These are phyloP conservation scores for Diaporthe longicolla DNA, from an alignment of 2,329 filamentous ascomycete genomes.

Conservation along the genomic window DNA sequence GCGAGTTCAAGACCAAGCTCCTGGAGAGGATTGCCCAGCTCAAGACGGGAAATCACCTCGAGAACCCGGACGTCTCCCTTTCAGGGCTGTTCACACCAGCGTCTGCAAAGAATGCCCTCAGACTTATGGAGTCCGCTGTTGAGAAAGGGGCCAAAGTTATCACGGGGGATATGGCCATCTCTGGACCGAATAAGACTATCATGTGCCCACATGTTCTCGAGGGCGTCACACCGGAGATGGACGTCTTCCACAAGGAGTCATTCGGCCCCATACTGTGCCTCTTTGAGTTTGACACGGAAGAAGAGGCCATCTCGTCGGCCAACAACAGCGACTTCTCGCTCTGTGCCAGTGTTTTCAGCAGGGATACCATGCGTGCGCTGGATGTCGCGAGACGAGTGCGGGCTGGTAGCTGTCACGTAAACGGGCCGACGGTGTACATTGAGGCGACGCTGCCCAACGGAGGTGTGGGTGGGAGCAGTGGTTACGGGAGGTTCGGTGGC, in stretches of 20 bases:
- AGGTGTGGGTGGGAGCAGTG: constrained; percentile 58
- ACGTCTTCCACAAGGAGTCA: constrained; percentile 74
- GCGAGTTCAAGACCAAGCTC: constrained; percentile 62
- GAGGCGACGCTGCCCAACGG: constrained; percentile 59
- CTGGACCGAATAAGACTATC: constrained; percentile 57
- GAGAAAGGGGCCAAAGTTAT: constrained; percentile 71
- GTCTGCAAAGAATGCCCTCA: constrained; percentile 45
- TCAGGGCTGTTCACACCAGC: constrained; percentile 48
- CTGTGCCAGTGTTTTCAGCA: constrained; percentile 74
- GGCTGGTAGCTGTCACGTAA: constrained; percentile 65
- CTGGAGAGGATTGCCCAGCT: constrained; percentile 47
- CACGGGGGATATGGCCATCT: constrained; percentile 58
- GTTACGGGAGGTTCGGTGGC: constrained; percentile 59
- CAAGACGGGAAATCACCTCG: constrained; percentile 47
- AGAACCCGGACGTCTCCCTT: constrained; percentile 47
- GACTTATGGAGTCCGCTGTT: constrained; percentile 67
- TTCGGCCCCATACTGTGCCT: constrained; percentile 77
- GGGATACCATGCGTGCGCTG: constrained; percentile 68
- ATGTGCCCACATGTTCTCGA: constrained; percentile 73
- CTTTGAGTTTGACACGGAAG: constrained; percentile 69
- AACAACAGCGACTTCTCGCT: constrained; percentile 81
- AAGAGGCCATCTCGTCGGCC: constrained; percentile 75
- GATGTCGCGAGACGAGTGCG: constrained; percentile 68
- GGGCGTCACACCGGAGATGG: constrained; percentile 74
- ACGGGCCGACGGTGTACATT: constrained; percentile 60